Evolutionary conservation across 495 filamentous ascomycete species (phyloP).

Genomic region (Endocarpon pusillum): DNA sequence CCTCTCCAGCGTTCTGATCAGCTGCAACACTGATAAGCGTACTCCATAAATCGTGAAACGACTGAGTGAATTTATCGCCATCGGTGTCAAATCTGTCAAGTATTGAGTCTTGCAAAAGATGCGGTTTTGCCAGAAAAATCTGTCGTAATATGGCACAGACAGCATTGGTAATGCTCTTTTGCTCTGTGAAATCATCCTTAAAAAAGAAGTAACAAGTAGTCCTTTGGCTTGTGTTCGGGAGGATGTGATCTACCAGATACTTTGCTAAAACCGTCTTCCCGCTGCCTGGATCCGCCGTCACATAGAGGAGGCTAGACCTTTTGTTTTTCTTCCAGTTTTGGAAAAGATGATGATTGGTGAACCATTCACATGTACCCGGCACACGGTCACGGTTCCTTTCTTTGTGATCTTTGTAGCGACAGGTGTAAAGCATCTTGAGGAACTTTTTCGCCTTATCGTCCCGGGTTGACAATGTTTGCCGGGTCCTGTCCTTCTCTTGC

Average conservation of each 20-base stretch:
- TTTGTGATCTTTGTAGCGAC: constrained; percentile 22
- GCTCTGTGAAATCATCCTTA: constrained; percentile 32
- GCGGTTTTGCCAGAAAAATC: constrained; percentile 19
- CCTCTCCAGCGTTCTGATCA: constrained; percentile 21
- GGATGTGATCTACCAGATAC: constrained; percentile 23
- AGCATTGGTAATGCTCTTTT: constrained; percentile 21
- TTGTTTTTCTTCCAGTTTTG: constrained; percentile 6
- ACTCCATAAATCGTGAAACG: constrained; percentile 24
- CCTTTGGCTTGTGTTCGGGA: background rate
- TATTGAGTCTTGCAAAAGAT: constrained; percentile 16
- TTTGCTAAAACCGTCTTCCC: constrained; percentile 36
- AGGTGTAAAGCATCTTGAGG: constrained; percentile 8
- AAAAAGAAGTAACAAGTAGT: constrained; percentile 39
- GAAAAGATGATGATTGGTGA: constrained; percentile 10
- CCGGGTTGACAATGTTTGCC: no score
- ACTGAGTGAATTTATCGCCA: constrained; percentile 14
- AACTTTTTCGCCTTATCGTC: no score
- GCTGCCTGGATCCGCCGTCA: constrained; percentile 37
- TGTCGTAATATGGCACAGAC: constrained; percentile 31
- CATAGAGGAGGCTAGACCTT: constrained; percentile 22
- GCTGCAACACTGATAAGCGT: constrained; percentile 18
- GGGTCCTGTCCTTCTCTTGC: no score
- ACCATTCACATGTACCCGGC: constrained; percentile 20
- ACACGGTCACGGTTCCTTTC: constrained; percentile 19
- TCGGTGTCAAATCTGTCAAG: constrained; percentile 12